A percentile compares a stretch with the other conserved stretches of the same genome.
These are phyloP conservation scores for Knoxdaviesia proteae DNA, from an alignment of 2,329 filamentous ascomycete species.

Conservation along the genomic window DNA sequence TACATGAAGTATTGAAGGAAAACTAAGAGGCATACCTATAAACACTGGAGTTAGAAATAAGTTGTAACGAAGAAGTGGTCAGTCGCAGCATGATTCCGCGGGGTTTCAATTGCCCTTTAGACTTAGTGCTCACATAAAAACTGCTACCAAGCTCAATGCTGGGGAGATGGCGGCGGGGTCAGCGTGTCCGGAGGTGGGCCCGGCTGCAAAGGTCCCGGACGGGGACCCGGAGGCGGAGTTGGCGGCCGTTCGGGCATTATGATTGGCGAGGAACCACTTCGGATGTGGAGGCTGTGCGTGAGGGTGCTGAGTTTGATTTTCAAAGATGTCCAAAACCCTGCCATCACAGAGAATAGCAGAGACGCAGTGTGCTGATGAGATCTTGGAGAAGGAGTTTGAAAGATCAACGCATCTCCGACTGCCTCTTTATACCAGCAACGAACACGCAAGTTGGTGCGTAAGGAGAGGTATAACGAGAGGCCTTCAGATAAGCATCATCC, in stretches of 20 bases:
- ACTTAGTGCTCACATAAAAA: background rate
- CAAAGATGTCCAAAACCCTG: background rate
- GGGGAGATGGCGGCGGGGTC: constrained; percentile 1
- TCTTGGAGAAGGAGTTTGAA: no score
- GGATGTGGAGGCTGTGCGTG: background rate
- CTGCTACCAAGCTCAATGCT: background rate
- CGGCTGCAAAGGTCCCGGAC: background rate
- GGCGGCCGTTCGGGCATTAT: background rate
- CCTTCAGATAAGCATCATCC: no score
- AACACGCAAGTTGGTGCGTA: no score
- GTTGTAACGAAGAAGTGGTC: background rate
- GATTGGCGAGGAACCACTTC: background rate
- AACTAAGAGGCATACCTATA: background rate
- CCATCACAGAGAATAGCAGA: background rate
- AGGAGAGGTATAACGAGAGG: no score
- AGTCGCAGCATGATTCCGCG: background rate
- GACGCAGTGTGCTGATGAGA: no score
- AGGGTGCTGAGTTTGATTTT: background rate
- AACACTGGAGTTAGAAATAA: background rate
- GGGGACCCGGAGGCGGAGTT: background rate
- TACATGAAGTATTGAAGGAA: background rate
- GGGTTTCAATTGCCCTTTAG: background rate
- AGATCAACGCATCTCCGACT: no score
- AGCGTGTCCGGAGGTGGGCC: constrained; percentile 1
- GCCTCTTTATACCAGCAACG: no score